Evolutionary conservation across 2,329 filamentous ascomycete genomes (phyloP), one percentile per base, ranked within the genome.

Genomic region (Phaeomoniella chlamydospora): DNA sequence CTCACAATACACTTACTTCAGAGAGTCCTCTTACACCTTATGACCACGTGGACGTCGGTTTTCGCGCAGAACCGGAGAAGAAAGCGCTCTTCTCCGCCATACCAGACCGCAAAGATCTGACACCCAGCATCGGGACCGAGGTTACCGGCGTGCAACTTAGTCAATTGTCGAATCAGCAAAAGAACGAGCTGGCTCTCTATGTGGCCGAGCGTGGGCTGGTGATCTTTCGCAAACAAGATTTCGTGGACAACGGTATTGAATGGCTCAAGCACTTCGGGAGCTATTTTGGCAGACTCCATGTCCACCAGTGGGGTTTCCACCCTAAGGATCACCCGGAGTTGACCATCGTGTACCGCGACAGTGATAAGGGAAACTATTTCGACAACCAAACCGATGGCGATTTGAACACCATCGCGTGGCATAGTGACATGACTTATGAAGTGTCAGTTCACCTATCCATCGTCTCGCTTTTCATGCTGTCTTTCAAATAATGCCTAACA

Each of bases 91-190:
- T 26, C n/a, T 6, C 22, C n/a, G 9, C 9, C 22, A 6, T 26
- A 6, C n/a, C 22, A n/a, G n/a, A 26, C 22, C 22, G 22, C 22
- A 26, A 26, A n/a, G 22, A 26, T 26, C 6, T 87, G 26, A 85
- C 80, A 1, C 79, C 80, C 1, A 75, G 71, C 33, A 86, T 82
- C 44, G 82, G 82, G 38, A 74, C 77, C 12, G 80, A 86, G 50
- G 64, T 88, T 18, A 64, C 61, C 3, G 80, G 79, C 26, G 61
- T 87, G 18, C 81, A 88, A 55, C 61, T 88, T 18, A 81, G 73
- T 58, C 66, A 69, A 42, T 66, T 88, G 10, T 73, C 62, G 36
- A 58, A 74, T 31, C 73, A 75, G 12, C 80, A 76, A 37, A 85
- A 84, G 51, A 77, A 87, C 48, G 77, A 88, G 53, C 67, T 88